Evolutionary conservation across 2,329 filamentous ascomycete genomes (phyloP), one percentile per base, ranked within the genome.

Genomic region (Xylariaceae sp.): DNA sequence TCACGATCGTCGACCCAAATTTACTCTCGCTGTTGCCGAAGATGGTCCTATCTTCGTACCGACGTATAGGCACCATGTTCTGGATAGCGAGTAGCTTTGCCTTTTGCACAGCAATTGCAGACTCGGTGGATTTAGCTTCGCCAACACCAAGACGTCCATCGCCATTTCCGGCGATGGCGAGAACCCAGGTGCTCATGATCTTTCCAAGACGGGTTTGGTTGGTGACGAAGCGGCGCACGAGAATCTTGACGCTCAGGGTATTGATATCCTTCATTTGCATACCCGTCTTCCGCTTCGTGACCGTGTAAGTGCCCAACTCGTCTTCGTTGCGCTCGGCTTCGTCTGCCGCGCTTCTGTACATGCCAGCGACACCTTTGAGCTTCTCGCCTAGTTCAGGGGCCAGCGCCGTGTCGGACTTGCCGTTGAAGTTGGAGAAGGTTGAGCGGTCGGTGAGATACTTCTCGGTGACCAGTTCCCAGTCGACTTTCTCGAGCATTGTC

Each of bases 131-230:
- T 76, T 97, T 99, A 60, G 89, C 91, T 71, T 92, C 87, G 49
- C 94, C 94, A 52, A 97, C 78, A 11, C 94, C 94, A 31, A 99
- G 71, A 62, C 92, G 79, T 14, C 94, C 94, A 58, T 94, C 81
- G 51, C 83, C 80, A 70, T 97, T 95, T 45, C 94, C 94, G 6
- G 90, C 91, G 59, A 96, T 84, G 38, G 84, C 84, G 53, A 97
- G 73, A 60, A 83, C 77, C 62, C 92, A 95, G 38, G 78, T 62
- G 68, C 86, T 89, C 59, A 80, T 78, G 52, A 99, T 86, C 78
- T 97, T 99, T 66, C 94, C 94, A 71, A 99, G 83, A 75, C 92
- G 88, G 18, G 94, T 97, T 78, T 97, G 92, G 72, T 99, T 97
- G 57, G 82, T 76, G 51, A 99, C 94, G 38, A 72, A 71, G 63